Conservation (phyloP, 202 grass and related monocot genomes). For the Carex arenaria region DNA sequence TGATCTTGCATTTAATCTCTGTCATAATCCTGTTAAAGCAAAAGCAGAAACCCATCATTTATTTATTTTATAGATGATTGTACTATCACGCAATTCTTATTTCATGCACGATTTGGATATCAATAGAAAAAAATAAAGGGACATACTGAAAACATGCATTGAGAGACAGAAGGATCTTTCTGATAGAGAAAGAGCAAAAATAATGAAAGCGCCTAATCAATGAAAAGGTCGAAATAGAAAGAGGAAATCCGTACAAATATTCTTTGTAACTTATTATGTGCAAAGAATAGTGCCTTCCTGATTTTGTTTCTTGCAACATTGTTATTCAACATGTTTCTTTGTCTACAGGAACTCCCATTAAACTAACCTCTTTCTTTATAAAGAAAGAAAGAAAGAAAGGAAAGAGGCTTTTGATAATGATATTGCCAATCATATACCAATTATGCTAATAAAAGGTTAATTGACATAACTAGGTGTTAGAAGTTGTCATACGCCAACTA, state of each 20-base stretch:
- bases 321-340: conserved; percentile 1
- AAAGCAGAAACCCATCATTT: neutral
- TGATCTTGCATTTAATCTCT: neutral
- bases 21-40: neutral
- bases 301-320: neutral
- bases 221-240: conserved; percentile 7
- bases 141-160: conserved; percentile 3
- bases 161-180: neutral
- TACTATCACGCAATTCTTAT: neutral
- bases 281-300: neutral
- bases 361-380: conserved; percentile 9
- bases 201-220: conserved; percentile 7
- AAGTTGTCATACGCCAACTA: neutral
- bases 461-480: neutral
- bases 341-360: conserved; percentile 5
- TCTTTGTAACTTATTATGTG: neutral
- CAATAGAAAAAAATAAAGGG: conserved; percentile 8
- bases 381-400: neutral
- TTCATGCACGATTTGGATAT: neutral
- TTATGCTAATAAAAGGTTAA: conserved; percentile 7
- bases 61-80: neutral
- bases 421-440: conserved; percentile 20
- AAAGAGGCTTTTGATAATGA: conserved; percentile 16
- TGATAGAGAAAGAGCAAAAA: neutral
- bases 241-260: conserved; percentile 3